Evolutionary conservation across 148 eudicot species (phyloP).

Genomic region (Fallopia convolvulus): DNA sequence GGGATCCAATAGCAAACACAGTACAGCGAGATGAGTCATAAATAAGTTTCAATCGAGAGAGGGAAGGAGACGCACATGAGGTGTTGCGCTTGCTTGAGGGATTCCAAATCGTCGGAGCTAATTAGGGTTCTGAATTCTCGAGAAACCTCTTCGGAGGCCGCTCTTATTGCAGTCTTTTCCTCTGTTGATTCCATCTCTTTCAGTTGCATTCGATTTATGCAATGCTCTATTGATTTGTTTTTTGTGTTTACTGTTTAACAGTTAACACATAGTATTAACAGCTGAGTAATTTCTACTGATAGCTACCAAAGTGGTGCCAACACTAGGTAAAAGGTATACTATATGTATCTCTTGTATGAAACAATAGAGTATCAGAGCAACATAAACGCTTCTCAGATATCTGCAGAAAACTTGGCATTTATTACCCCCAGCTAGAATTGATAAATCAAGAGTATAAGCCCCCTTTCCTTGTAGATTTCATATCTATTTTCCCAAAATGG

Average conservation of each 20-base stretch:
- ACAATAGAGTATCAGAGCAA: background rate
- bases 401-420: background rate
- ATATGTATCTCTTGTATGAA: background rate
- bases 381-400: background rate
- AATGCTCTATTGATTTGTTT: background rate
- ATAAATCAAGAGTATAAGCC: background rate
- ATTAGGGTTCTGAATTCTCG: slow-evolving; percentile 41
- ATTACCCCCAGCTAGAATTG: background rate
- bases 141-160: slow-evolving; percentile 39
- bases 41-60: background rate
- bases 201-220: background rate
- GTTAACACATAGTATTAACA: background rate
- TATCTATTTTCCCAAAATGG: background rate
- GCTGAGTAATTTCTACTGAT: background rate
- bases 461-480: background rate
- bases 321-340: background rate
- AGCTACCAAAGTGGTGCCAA: background rate
- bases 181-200: background rate
- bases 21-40: background rate
- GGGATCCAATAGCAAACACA: background rate
- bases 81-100: slow-evolving; percentile 45
- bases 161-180: slow-evolving; percentile 25
- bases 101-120: slow-evolving; percentile 33
- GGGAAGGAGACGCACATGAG: slow-evolving; percentile 38
- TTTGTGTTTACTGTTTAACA: background rate